Evolutionary conservation across 139 green algal species (phyloP).

Genomic region (Dunaliella primolecta): DNA sequence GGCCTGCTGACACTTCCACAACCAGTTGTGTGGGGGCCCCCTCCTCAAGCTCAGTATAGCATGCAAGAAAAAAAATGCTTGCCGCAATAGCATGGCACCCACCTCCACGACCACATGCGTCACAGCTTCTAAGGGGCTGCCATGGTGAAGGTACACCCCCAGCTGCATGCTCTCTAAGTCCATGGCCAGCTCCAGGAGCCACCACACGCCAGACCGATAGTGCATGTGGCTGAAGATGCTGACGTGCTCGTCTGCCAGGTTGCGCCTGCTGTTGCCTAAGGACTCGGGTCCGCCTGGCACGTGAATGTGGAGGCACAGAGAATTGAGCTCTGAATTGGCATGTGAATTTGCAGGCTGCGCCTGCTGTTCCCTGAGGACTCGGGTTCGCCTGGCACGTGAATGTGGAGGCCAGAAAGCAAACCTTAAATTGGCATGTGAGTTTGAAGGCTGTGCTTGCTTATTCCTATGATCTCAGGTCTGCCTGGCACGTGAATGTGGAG

Average conservation of each 20-base stretch:
- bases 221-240: neutral
- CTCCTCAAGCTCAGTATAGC: too few species aligned
- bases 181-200: neutral
- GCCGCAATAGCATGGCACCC: too few species aligned
- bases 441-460: too few species aligned
- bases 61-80: too few species aligned
- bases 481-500: too few species aligned
- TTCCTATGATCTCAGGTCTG: too few species aligned
- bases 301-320: too few species aligned
- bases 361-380: neutral
- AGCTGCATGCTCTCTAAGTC: neutral
- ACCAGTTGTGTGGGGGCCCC: too few species aligned
- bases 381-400: neutral
- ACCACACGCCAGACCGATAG: neutral
- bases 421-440: too few species aligned
- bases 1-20: too few species aligned
- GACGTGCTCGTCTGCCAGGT: neutral
- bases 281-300: neutral
- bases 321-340: too few species aligned
- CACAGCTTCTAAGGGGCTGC: neutral
- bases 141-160: neutral
- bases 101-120: neutral
- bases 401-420: too few species aligned
- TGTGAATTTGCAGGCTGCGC: neutral
- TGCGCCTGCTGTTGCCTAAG: neutral